A percentile compares a stretch with the other conserved stretches of the same genome.
Conservation (phyloP, 306 rosid species). For the Rubus idaeus region DNA sequence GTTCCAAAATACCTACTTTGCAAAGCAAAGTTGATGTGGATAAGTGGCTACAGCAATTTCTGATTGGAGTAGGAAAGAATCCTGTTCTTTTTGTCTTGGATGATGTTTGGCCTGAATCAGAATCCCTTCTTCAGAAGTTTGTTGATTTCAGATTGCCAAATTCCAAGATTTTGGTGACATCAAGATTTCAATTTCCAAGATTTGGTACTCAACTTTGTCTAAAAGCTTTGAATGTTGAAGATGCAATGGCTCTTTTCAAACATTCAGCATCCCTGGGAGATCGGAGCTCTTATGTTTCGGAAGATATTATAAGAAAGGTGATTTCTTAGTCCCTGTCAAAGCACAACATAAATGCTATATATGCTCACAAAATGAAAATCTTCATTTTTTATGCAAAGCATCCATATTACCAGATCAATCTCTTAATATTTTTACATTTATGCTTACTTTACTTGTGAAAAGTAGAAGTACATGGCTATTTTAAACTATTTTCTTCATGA, state of each 20-base stretch:
- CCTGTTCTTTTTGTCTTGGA: constrained; percentile 56
- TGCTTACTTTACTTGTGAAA: not conserved
- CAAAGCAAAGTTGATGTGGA: constrained; percentile 29
- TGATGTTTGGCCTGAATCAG: constrained; percentile 50
- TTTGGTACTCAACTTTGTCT: constrained; percentile 29
- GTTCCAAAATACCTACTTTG: constrained; percentile 21
- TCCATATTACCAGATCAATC: not conserved
- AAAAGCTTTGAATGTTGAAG: constrained; percentile 33
- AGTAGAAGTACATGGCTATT: not conserved
- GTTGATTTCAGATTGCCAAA: constrained; percentile 24
- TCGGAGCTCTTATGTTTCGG: constrained; percentile 17
- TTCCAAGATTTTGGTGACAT: constrained; percentile 60
- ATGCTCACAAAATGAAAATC: no score
- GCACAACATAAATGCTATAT: no score
- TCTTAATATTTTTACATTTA: not conserved
- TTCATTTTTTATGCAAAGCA: no score
- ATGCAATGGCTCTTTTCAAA: constrained; percentile 44
- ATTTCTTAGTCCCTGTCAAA: constrained; percentile 1
- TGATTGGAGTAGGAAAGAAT: constrained; percentile 23
- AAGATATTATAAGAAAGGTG: constrained; percentile 46
- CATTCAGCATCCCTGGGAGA: constrained; percentile 37
- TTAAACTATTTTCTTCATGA: not conserved
- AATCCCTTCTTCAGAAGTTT: constrained; percentile 44
- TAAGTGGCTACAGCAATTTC: constrained; percentile 33
- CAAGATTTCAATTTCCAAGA: constrained; percentile 40